Conservation (phyloP, 148 eudicot genomes). For the Polygonum aviculare region DNA sequence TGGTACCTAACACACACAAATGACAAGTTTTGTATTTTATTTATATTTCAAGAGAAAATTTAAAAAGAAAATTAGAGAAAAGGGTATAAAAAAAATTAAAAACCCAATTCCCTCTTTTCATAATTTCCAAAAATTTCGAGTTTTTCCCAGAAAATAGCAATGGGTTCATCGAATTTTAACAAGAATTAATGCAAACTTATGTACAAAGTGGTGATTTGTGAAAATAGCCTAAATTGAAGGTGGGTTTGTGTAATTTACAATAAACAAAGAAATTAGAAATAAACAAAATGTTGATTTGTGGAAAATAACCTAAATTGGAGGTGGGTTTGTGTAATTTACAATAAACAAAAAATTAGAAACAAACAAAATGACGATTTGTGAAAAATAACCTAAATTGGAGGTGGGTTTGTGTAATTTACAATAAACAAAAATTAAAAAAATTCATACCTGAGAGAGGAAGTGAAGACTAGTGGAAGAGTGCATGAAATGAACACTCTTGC, state of each 20-base stretch:
- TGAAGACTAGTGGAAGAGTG: constrained; percentile 7
- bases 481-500: not conserved
- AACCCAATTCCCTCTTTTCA: too few species aligned
- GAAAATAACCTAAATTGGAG: not conserved
- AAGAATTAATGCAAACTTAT: too few species aligned
- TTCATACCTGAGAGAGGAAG: constrained; percentile 1
- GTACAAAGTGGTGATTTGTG: too few species aligned
- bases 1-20: not conserved
- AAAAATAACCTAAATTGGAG: not conserved
- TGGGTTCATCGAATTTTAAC: too few species aligned
- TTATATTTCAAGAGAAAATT: not conserved
- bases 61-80: too few species aligned
- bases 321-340: not conserved
- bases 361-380: not conserved
- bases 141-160: too few species aligned
- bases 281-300: not conserved
- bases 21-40: not conserved
- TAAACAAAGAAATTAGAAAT: not conserved
- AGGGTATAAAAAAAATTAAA: too few species aligned
- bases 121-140: too few species aligned
- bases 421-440: not conserved
- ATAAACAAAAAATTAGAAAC: not conserved
- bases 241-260: not conserved
- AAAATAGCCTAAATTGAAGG: not conserved
- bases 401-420: not conserved